Base-by-base conservation (phyloP, 139 green algal species). In the Chlorella ohadii region DNA sequence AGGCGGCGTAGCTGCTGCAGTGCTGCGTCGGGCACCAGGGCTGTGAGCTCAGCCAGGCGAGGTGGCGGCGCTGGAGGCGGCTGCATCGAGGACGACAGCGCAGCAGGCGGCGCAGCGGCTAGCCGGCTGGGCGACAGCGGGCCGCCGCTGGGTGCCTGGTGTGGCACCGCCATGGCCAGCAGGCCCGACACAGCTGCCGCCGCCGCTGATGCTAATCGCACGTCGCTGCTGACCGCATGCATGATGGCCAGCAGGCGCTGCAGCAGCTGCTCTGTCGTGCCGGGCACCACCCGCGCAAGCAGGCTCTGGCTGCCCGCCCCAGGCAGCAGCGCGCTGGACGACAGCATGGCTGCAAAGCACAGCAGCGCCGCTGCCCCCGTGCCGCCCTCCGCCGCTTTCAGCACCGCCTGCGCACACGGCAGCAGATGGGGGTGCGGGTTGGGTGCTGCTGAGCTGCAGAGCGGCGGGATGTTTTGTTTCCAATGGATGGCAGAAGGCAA, bases 1-100 rank as follows among this genome's bases (percentile, higher is more conserved):
- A 68, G 39, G 11, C 41, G 39, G 38, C 83, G 38, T 70, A 79
- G 80, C 70, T 73, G 68, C 56, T 79, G 55, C 68, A 79, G 70
- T 17, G 41, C 36, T 17, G 22, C 34, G 38, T 66, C 56, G 5
- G 55, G 66, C 55, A 85, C 33, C 38, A 9, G 4, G 17, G 68
- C 78, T 27, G 78, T 27, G 16, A 83, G 39, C 28, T 83, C 63
- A 3, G 20, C 31, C 41, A 74, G 41, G 2, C 61, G 78, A 31
- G 63, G 39, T 4, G 39, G 78, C 39, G 39, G 55, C 15, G 9
- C 33, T 1, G 7, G 39, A 41, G 9, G 71, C 31, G 41, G 22
- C 39, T 64, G 76, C 56, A 68, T 3, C 57, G 55, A 64, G 56
- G 75, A 38, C 9, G 75, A 55, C 7, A 55, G 34, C 20, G 75